Evolutionary conservation across 768 basidiomycete species (phyloP).

Genomic region (Kwoniella botswanensis): DNA sequence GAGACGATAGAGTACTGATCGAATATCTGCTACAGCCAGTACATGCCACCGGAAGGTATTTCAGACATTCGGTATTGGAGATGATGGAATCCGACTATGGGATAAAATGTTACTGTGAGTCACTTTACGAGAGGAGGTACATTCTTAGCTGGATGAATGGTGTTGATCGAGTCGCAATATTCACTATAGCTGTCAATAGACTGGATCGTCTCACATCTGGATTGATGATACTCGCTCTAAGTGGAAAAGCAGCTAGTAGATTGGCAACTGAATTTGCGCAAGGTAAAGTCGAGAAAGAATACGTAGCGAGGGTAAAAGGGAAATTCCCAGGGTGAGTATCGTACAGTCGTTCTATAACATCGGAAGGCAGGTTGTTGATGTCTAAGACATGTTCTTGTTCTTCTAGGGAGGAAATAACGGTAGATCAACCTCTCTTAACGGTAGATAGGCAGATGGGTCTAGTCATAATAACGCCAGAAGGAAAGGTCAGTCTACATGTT

Average conservation of each 20-base stretch:
- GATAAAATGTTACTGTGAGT: conserved; percentile 82
- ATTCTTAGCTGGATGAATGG: neutral
- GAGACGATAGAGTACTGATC: neutral
- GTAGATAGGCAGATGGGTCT: conserved; percentile 96
- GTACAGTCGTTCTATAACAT: no score
- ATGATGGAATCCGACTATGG: conserved; percentile 84
- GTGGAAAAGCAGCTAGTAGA: conserved; percentile 68
- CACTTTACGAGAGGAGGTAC: neutral
- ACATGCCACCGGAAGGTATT: conserved; percentile 89
- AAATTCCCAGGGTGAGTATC: conserved; percentile 77
- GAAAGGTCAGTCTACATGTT: conserved; percentile 67
- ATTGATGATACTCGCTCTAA: conserved; percentile 88
- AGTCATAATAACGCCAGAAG: conserved; percentile 92
- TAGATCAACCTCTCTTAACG: conserved; percentile 84
- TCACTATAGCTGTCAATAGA: conserved; percentile 78
- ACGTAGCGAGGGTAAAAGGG: conserved; percentile 84
- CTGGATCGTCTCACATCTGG: conserved; percentile 93
- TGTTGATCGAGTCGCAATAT: neutral
- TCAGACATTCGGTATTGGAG: conserved; percentile 82
- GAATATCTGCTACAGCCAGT: conserved; percentile 68
- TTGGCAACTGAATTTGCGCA: conserved; percentile 81
- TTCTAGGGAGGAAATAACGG: conserved; percentile 74
- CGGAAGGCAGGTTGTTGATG: no score
- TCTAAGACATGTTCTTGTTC: neutral
- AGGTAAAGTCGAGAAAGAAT: conserved; percentile 83